Percentiles rank a stretch among this genome's conserved stretches.
These are phyloP conservation scores for Phialophora expanda DNA, from an alignment of 2,329 filamentous ascomycete species.

Conservation along the genomic window DNA sequence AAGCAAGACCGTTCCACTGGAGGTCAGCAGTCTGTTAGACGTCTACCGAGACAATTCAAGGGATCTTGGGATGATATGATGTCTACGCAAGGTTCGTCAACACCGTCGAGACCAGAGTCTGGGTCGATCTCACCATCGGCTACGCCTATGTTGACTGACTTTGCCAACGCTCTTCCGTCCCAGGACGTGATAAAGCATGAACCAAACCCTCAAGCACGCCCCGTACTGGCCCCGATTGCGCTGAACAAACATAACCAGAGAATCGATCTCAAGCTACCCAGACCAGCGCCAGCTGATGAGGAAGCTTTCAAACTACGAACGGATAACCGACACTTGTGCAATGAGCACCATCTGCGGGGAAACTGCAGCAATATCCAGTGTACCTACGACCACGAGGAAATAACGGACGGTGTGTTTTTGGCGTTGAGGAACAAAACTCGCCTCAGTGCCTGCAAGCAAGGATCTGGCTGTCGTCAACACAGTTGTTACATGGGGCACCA, in stretches of 20 bases:
- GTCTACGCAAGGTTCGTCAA: slow-evolving; percentile 18
- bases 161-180: slow-evolving; percentile 14
- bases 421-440: slow-evolving; percentile 53
- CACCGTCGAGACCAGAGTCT: slow-evolving; percentile 16
- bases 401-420: slow-evolving; percentile 48
- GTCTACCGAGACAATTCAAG: slow-evolving; percentile 26
- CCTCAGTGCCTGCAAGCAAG: slow-evolving; percentile 50
- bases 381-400: slow-evolving; percentile 53
- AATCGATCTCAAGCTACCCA: slow-evolving; percentile 34
- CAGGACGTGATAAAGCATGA: slow-evolving; percentile 19
- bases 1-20: not conserved
- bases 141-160: slow-evolving; percentile 12
- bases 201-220: slow-evolving; percentile 28
- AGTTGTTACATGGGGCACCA: slow-evolving; percentile 56
- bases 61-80: slow-evolving; percentile 34
- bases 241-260: slow-evolving; percentile 32
- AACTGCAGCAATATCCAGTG: slow-evolving; percentile 43
- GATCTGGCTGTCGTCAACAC: slow-evolving; percentile 49
- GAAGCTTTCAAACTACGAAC: slow-evolving; percentile 27
- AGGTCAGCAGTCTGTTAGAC: slow-evolving; percentile 13
- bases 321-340: slow-evolving; percentile 29
- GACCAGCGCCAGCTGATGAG: slow-evolving; percentile 19
- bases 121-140: slow-evolving; percentile 1
- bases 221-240: slow-evolving; percentile 27
- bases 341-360: slow-evolving; percentile 33